Conservation (phyloP, 2,329 filamentous ascomycete genomes). For the Colletotrichum karsti region DNA sequence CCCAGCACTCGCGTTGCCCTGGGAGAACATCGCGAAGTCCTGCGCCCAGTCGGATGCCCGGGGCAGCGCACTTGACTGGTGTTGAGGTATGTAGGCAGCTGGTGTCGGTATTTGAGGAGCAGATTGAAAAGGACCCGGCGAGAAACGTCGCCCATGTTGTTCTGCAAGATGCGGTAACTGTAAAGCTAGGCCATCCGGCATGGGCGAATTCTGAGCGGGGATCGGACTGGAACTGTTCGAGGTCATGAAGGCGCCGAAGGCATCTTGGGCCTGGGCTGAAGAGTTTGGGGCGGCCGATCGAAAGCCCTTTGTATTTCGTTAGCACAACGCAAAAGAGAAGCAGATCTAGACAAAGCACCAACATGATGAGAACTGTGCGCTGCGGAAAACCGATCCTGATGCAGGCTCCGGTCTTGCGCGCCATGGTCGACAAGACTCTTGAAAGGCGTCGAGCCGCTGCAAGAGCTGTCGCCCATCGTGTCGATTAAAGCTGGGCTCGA, state of each 20-base stretch:
- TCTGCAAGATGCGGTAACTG: background rate
- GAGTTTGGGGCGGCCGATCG: background rate
- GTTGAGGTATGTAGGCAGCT: background rate
- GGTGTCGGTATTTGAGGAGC: background rate
- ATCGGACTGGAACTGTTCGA: conserved; percentile 1
- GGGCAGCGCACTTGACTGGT: background rate
- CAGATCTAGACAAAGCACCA: background rate
- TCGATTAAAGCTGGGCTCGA: background rate
- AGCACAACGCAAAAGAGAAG: background rate
- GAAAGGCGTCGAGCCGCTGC: conserved; percentile 51
- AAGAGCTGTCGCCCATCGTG: conserved; percentile 50
- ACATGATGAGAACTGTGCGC: background rate
- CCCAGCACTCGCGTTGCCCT: background rate
- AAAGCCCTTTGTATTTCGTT: conserved; percentile 3
- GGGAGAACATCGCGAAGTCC: conserved; percentile 11
- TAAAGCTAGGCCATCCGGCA: background rate
- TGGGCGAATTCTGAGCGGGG: background rate
- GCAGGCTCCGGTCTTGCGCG: conserved; percentile 48
- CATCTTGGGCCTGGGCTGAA: conserved; percentile 36
- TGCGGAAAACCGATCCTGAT: conserved; percentile 47
- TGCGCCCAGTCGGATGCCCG: conserved; percentile 17
- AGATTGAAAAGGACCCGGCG: background rate
- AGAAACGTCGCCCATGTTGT: background rate
- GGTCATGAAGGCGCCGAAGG: conserved; percentile 46
- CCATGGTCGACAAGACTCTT: conserved; percentile 53